Percentiles rank a stretch among this genome's conserved stretches.
Conservation (phyloP, 176 grass and related monocot genomes). For the Carex littledalei region DNA sequence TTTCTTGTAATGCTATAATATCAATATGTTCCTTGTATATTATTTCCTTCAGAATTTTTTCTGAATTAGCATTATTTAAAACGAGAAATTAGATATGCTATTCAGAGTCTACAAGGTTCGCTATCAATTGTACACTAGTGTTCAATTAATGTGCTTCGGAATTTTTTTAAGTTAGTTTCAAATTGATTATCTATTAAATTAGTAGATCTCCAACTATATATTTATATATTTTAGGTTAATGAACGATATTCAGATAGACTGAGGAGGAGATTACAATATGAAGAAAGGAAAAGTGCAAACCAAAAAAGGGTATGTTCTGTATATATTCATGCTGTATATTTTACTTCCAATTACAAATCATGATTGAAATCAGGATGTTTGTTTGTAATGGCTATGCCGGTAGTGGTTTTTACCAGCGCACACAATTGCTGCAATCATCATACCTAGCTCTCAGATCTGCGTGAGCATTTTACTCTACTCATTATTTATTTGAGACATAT, state of each 20-base stretch:
- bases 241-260: constrained; percentile 59
- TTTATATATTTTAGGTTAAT: constrained; percentile 56
- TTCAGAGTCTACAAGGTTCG: not conserved
- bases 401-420: not conserved
- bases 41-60: too few species aligned
- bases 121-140: not conserved
- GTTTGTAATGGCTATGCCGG: not conserved
- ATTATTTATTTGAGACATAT: not conserved
- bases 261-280: constrained; percentile 49
- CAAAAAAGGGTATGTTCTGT: constrained; percentile 58
- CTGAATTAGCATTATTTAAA: not conserved
- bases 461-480: not conserved
- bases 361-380: constrained; percentile 1
- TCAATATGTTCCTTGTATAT: too few species aligned
- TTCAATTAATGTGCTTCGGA: not conserved
- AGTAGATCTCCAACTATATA: constrained; percentile 14
- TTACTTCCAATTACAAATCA: not conserved
- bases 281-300: constrained; percentile 73
- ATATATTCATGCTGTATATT: constrained; percentile 1
- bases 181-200: not conserved
- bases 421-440: not conserved
- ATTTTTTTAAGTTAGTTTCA: not conserved
- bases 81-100: not conserved
- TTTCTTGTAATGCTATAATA: too few species aligned
- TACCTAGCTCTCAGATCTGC: not conserved